phyloP scores from a whole-genome alignment of 805 yeast species.

The Blastobotrys muscicola region DNA sequence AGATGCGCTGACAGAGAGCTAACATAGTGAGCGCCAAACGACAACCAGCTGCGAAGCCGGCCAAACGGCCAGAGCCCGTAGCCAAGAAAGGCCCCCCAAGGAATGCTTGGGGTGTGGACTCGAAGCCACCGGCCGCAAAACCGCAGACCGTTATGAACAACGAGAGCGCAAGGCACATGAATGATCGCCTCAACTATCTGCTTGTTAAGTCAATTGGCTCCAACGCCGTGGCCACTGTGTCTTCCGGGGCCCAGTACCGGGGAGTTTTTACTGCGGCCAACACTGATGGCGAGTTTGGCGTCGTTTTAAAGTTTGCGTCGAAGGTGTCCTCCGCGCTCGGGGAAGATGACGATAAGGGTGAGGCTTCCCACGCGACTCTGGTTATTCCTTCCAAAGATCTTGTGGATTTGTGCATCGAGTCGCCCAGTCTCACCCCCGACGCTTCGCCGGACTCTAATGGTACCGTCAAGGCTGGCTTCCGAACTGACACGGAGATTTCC shows the following conservation, averaged over 20 bases:
- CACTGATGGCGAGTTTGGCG: conserved; percentile 41
- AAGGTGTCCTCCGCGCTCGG: conserved; percentile 30
- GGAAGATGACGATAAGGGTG: conserved; percentile 28
- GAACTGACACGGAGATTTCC: conserved; percentile 81
- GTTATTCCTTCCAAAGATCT: conserved; percentile 43
- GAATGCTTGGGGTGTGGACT: no score
- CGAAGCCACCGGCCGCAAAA: no score
- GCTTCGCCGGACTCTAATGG: background rate
- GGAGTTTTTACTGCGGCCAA: conserved; percentile 49
- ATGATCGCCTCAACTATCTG: conserved; percentile 47
- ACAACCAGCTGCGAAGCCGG: no score
- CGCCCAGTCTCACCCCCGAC: conserved; percentile 30
- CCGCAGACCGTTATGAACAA: no score
- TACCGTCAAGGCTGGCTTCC: conserved; percentile 34
- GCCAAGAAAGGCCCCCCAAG: no score
- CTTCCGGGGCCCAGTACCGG: conserved; percentile 47
- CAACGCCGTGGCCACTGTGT: conserved; percentile 46
- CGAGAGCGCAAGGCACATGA: conserved; percentile 27
- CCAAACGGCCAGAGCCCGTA: no score
- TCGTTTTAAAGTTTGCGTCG: conserved; percentile 46
- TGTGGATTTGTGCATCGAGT: conserved; percentile 38
- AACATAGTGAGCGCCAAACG: no score
- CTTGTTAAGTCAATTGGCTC: conserved; percentile 54
- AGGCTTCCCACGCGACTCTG: conserved; percentile 32
- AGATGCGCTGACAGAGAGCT: no score